Conservation (phyloP, 768 basidiomycete genomes). For the Mycena haematopus region DNA sequence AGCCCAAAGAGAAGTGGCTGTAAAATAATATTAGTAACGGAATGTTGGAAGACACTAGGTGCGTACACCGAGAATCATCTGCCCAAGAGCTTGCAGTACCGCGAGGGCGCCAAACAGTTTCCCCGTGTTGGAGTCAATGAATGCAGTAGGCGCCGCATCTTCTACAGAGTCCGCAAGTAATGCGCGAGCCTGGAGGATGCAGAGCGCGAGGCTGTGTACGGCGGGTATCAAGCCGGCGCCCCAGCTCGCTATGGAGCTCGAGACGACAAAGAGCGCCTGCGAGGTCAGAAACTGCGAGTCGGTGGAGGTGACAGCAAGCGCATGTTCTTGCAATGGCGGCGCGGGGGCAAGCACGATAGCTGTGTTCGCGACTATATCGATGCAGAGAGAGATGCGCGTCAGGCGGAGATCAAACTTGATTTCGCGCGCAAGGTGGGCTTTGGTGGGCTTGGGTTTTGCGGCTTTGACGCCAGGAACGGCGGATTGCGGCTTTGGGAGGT, state of each 20-base stretch:
- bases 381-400: conserved; percentile 62
- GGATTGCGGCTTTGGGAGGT: neutral
- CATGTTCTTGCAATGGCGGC: conserved; percentile 44
- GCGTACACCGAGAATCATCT: conserved; percentile 65
- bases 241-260: conserved; percentile 63
- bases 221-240: conserved; percentile 73
- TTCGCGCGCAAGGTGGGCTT: conserved; percentile 61
- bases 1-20: conserved; percentile 77
- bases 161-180: conserved; percentile 36
- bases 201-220: conserved; percentile 73
- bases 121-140: conserved; percentile 47
- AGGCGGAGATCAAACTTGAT: conserved; percentile 75
- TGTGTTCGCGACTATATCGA: conserved; percentile 70
- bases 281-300: conserved; percentile 28
- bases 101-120: conserved; percentile 76
- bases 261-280: conserved; percentile 63
- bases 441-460: conserved; percentile 52
- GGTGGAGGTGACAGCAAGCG: neutral
- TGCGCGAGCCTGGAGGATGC: conserved; percentile 56
- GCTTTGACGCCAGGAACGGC: conserved; percentile 13
- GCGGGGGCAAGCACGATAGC: conserved; percentile 62
- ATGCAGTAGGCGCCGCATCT: conserved; percentile 20
- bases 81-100: conserved; percentile 70
- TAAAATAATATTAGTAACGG: neutral
- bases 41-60: conserved; percentile 5